phyloP scores from a whole-genome alignment of 495 filamentous ascomycete species.

The Pseudomonodictys pantanalensis region DNA sequence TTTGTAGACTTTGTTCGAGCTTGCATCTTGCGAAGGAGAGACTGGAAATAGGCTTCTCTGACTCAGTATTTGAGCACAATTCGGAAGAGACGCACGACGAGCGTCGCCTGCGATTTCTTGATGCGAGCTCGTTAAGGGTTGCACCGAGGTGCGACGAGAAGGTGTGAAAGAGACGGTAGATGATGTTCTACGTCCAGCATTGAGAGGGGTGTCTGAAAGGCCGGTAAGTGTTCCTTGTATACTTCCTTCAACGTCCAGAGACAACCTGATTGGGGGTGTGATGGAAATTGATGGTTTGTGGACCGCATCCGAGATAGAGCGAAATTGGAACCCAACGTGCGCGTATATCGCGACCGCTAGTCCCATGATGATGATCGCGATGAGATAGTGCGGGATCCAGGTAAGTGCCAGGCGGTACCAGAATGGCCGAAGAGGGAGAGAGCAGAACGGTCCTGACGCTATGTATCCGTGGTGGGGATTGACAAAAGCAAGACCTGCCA shows the following conservation, averaged over 20 bases:
- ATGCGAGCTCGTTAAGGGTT: too few species aligned
- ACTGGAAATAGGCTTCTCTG: neutral
- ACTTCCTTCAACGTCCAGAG: constrained; percentile 1
- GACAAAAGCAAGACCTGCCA: constrained; percentile 63
- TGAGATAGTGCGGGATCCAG: constrained; percentile 71
- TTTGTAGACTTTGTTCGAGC: too few species aligned
- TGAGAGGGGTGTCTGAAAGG: neutral
- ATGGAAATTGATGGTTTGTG: constrained; percentile 9
- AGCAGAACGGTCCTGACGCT: constrained; percentile 63
- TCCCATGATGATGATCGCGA: constrained; percentile 57
- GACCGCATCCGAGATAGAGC: constrained; percentile 1
- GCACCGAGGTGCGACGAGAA: too few species aligned
- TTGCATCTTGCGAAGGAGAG: neutral
- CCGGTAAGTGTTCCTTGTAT: neutral
- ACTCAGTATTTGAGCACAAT: too few species aligned
- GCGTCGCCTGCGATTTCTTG: too few species aligned
- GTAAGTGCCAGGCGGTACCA: constrained; percentile 65
- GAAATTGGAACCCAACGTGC: constrained; percentile 56
- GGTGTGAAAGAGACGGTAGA: constrained; percentile 36
- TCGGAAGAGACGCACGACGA: too few species aligned
- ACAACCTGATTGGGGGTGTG: neutral
- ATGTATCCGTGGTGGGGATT: constrained; percentile 53
- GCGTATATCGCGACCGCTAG: constrained; percentile 66
- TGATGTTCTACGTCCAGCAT: constrained; percentile 9
- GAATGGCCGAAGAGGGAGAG: constrained; percentile 56